These are phyloP conservation scores for Yarrowia phangngaensis DNA, from an alignment of 805 yeast species.

Conservation along the genomic window DNA sequence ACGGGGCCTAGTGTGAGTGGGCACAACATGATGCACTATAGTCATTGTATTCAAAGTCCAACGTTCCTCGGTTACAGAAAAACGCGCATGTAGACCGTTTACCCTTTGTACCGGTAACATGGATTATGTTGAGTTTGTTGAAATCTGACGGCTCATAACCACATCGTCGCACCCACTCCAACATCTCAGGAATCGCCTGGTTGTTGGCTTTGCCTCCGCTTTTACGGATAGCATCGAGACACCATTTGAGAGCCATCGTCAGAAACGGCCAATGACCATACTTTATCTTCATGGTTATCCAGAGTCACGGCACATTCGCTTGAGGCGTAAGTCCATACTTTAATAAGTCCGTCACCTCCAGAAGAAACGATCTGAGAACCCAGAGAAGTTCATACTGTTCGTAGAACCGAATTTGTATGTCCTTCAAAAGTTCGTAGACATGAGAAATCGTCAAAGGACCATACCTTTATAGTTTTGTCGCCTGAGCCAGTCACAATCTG, in stretches of 20 bases:
- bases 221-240: slow-evolving; percentile 71
- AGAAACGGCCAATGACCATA: slow-evolving; percentile 75
- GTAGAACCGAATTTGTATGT: slow-evolving; percentile 86
- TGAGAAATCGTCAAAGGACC: slow-evolving; percentile 77
- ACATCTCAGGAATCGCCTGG: slow-evolving; percentile 77
- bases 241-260: slow-evolving; percentile 69
- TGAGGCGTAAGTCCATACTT: slow-evolving; percentile 75
- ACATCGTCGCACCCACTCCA: slow-evolving; percentile 68
- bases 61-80: too few species aligned
- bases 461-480: slow-evolving; percentile 81
- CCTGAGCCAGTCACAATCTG: slow-evolving; percentile 78
- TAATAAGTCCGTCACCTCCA: slow-evolving; percentile 93
- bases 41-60: too few species aligned
- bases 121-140: slow-evolving; percentile 72
- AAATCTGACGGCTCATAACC: slow-evolving; percentile 67
- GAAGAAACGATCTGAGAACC: slow-evolving; percentile 63
- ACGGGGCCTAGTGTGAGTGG: too few species aligned
- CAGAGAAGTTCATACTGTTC: slow-evolving; percentile 64
- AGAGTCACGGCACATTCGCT: slow-evolving; percentile 81
- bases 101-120: slow-evolving; percentile 97
- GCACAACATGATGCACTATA: too few species aligned
- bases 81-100: slow-evolving; percentile 98
- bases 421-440: slow-evolving; percentile 87
- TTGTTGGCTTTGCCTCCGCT: slow-evolving; percentile 61
- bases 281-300: slow-evolving; percentile 88